These are phyloP conservation scores for Fraxinus latifolia DNA, from an alignment of 305 asterid genomes.

Conservation along the genomic window DNA sequence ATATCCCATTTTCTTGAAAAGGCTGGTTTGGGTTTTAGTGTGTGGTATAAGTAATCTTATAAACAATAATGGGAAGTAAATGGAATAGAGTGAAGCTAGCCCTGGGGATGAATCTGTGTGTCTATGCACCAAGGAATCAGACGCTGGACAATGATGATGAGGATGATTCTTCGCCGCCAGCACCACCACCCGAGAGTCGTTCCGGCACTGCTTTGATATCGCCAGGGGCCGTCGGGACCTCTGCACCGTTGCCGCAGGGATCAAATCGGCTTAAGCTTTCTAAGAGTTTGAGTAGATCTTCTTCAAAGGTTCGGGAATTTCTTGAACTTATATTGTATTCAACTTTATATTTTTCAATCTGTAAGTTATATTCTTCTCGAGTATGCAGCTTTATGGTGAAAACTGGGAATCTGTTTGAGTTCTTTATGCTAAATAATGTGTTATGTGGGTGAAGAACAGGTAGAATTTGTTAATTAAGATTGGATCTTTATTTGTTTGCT, in stretches of 20 bases:
- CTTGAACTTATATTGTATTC: background rate
- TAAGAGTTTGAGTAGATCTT: slow-evolving; percentile 80
- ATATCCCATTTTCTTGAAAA: background rate
- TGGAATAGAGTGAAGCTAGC: slow-evolving; percentile 7
- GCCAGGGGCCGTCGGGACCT: background rate
- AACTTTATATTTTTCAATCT: background rate
- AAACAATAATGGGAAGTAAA: slow-evolving; percentile 3
- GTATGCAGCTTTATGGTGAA: background rate
- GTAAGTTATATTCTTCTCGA: background rate
- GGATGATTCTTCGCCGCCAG: background rate
- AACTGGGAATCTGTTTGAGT: background rate
- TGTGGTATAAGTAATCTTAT: background rate
- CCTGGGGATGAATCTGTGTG: slow-evolving; percentile 4
- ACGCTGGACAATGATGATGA: background rate
- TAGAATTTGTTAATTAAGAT: background rate
- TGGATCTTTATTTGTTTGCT: slow-evolving; percentile 14
- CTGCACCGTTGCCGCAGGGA: background rate
- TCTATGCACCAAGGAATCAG: background rate
- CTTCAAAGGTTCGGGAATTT: slow-evolving; percentile 69
- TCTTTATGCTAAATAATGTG: background rate
- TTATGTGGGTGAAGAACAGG: background rate
- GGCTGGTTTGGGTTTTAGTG: background rate
- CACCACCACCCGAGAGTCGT: background rate
- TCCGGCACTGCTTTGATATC: background rate
- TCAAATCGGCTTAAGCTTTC: slow-evolving; percentile 50